A percentile compares a stretch with the other conserved stretches of the same genome.
phyloP scores from a whole-genome alignment of 257 asterid genomes.

The Primulina tabacum region DNA sequence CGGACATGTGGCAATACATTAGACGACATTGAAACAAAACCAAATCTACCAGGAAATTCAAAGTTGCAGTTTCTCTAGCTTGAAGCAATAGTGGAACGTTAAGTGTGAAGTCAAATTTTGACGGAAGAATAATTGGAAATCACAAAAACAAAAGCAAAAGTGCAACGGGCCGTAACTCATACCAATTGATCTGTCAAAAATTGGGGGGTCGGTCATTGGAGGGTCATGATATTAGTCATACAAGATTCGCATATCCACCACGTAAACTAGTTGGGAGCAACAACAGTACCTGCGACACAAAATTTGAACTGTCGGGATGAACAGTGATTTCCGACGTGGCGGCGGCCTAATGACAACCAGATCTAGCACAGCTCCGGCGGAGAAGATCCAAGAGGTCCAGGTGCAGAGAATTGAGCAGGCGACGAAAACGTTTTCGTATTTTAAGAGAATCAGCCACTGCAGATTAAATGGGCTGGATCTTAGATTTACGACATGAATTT shows the following conservation, averaged over 20 bases:
- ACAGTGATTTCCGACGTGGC: constrained; percentile 10
- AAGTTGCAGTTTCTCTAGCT: constrained; percentile 16
- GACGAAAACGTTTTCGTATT: not conserved
- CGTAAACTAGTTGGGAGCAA: not conserved
- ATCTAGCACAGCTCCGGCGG: not conserved
- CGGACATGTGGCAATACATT: constrained; percentile 3
- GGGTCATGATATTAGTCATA: constrained; percentile 11
- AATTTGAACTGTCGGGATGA: not conserved
- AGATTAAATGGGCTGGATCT: not conserved
- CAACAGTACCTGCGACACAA: not conserved
- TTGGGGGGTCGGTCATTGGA: constrained; percentile 17
- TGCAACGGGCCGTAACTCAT: constrained; percentile 9
- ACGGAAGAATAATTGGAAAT: constrained; percentile 11
- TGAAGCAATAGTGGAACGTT: not conserved
- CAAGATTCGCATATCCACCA: constrained; percentile 20
- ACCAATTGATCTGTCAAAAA: constrained; percentile 22
- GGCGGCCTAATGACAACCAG: constrained; percentile 15
- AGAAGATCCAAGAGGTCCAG: constrained; percentile 22
- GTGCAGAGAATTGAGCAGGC: constrained; percentile 11
- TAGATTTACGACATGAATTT: no score
- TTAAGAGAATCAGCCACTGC: not conserved
- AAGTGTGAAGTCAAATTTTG: constrained; percentile 5
- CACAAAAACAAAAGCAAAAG: not conserved
- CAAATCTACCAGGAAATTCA: constrained; percentile 19
- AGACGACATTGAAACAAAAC: constrained; percentile 5